phyloP scores from a whole-genome alignment of 768 basidiomycete species.

The Russula sp. region DNA sequence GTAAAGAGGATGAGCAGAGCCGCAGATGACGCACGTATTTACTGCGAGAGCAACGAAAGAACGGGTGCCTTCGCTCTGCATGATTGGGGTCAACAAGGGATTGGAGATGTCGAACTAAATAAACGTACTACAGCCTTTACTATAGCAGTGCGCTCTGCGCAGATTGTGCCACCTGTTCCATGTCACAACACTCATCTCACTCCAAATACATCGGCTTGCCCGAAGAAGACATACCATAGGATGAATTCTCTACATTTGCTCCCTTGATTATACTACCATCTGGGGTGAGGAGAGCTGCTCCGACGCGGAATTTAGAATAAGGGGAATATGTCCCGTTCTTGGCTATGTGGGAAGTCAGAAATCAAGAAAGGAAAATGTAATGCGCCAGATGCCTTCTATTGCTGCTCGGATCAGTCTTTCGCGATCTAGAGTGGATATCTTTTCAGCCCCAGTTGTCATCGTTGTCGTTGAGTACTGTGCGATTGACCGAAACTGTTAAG shows the following conservation, averaged over 20 bases:
- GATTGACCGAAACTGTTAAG: no score
- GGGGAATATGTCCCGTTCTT: constrained; percentile 72
- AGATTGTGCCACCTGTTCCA: constrained; percentile 75
- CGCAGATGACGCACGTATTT: constrained; percentile 53
- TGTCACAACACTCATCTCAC: constrained; percentile 35
- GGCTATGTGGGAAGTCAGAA: constrained; percentile 41
- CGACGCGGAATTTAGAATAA: constrained; percentile 92
- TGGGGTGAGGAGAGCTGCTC: constrained; percentile 73
- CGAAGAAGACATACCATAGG: constrained; percentile 60
- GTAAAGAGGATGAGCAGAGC: neutral
- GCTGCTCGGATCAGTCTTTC: constrained; percentile 54
- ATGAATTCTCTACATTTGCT: constrained; percentile 92
- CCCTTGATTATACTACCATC: constrained; percentile 77
- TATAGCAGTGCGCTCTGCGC: constrained; percentile 92
- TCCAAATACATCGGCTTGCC: neutral
- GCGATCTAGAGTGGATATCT: constrained; percentile 45
- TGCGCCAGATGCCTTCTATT: constrained; percentile 48
- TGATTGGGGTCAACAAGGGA: neutral
- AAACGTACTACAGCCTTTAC: constrained; percentile 84
- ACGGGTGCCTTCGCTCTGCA: constrained; percentile 73
- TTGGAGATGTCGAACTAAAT: no score
- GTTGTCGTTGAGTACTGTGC: neutral
- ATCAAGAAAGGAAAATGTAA: neutral
- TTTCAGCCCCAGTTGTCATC: constrained; percentile 5
- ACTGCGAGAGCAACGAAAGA: constrained; percentile 76